Base-by-base conservation (phyloP, 2,329 filamentous ascomycete genomes). In the Botrytis porri region DNA sequence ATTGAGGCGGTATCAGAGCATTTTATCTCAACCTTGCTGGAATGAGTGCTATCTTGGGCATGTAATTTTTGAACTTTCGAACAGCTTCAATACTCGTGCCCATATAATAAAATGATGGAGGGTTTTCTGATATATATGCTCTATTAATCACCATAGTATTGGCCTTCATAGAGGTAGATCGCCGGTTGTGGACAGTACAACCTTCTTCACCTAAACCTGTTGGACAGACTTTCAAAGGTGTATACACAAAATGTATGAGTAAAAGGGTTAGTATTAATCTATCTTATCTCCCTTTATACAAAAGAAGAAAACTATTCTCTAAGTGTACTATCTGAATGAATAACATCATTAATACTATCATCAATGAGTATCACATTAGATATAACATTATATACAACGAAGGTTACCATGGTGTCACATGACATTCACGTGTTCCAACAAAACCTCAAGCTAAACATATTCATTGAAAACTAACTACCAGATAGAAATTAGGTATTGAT, bases 91-190 rank as follows among this genome's bases (percentile, higher is more conserved):
- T 51, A 18, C 22, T 35, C 1, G 3, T 39, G 16, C 1, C 14
- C 9, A 66, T 12, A 14, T 39, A 0, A n/a, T 22, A 2, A 8
- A 29, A 32, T 18, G 7, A n/a, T 29, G 7, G 14, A 39, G 35
- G 12, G 1, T 4, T 16, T 3, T 57, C 7, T 57, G 14, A 29
- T 18, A 16, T 29, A 8, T 29, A 16, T 9, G n/a, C 14, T 29
- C n/a, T 3, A 18, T 3, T 2, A 18, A 57, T 32, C 3, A 29
- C n/a, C 16, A 4, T 18, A 57, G 8, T 29, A 32, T 32, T 22
- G 18, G 4, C 4, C 3, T 39, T 4, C 14, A 10, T 8, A 25
- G 12, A 6, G 6, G 8, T 61, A n/a, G 8, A 60, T 59, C 7
- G 18, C 29, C 22, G 18, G 20, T 18, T 3, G 10, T n/a, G 22